phyloP scores from a whole-genome alignment of 176 grass and related monocot species.

The Otatea glauca region DNA sequence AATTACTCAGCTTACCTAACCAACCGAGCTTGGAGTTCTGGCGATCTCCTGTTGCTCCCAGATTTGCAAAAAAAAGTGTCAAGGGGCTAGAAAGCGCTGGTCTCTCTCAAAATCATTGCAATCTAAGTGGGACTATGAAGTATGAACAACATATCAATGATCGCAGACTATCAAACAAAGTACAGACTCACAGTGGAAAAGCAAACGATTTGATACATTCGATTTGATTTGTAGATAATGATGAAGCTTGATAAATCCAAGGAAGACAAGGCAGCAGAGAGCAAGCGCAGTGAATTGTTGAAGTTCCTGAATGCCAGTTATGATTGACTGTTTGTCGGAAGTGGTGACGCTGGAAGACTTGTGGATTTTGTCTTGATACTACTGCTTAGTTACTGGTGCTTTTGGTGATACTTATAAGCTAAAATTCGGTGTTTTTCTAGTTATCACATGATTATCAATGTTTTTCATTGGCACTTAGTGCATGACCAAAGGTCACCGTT shows the following conservation, averaged over 20 bases:
- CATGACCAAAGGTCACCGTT: not conserved
- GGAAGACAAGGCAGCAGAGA: conserved; percentile 92
- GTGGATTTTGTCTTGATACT: not conserved
- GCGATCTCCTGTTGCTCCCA: too few species aligned
- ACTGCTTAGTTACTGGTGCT: not conserved
- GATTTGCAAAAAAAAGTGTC: too few species aligned
- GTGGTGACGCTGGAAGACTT: not conserved
- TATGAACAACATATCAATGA: not conserved
- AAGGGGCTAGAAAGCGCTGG: too few species aligned
- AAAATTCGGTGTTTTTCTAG: conserved; percentile 11
- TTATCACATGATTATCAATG: conserved; percentile 7
- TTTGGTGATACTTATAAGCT: conserved; percentile 20
- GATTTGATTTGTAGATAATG: conserved; percentile 66
- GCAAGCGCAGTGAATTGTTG: conserved; percentile 81
- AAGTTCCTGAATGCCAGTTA: conserved; percentile 97
- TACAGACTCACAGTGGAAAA: not conserved
- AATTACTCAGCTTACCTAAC: too few species aligned
- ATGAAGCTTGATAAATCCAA: conserved; percentile 93
- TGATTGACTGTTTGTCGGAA: conserved; percentile 48
- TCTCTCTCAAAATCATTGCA: not conserved
- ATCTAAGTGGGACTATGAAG: not conserved
- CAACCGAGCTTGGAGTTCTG: too few species aligned
- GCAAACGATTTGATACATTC: not conserved
- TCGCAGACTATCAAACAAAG: not conserved
- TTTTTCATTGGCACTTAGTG: conserved; percentile 4